Evolutionary conservation across 257 asterid species (phyloP).

Genomic region (Nicotiana tabacum): DNA sequence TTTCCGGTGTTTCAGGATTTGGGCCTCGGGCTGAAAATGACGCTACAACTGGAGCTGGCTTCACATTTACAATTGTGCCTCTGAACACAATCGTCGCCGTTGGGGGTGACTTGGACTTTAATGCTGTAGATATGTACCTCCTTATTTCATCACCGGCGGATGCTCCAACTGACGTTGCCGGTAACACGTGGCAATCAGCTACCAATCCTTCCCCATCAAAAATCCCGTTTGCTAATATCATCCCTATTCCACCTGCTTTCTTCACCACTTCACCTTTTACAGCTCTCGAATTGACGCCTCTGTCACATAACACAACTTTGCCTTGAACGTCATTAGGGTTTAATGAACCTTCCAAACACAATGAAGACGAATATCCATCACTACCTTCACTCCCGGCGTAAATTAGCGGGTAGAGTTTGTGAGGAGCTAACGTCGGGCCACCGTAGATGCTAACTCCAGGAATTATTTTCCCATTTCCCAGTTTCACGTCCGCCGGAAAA

Average conservation of each 20-base stretch:
- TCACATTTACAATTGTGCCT: slow-evolving; percentile 62
- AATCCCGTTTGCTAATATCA: slow-evolving; percentile 82
- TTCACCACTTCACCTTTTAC: slow-evolving; percentile 84
- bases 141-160: slow-evolving; percentile 57
- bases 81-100: slow-evolving; percentile 53
- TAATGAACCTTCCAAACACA: slow-evolving; percentile 70
- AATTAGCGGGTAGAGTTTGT: slow-evolving; percentile 52
- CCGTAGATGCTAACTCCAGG: slow-evolving; percentile 69
- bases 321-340: slow-evolving; percentile 55
- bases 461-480: slow-evolving; percentile 58
- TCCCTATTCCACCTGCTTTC: slow-evolving; percentile 80
- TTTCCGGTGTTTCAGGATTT: slow-evolving; percentile 73
- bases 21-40: slow-evolving; percentile 91
- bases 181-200: slow-evolving; percentile 80
- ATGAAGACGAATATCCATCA: slow-evolving; percentile 72
- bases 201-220: slow-evolving; percentile 83
- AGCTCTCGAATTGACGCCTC: slow-evolving; percentile 75
- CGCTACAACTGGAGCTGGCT: slow-evolving; percentile 85
- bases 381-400: slow-evolving; percentile 84
- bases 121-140: slow-evolving; percentile 40
- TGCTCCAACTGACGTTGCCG: slow-evolving; percentile 80
- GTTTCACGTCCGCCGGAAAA: slow-evolving; percentile 74
- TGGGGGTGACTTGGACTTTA: slow-evolving; percentile 33
- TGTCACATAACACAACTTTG: slow-evolving; percentile 65
- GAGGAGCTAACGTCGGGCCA: slow-evolving; percentile 59